These are phyloP conservation scores for Pyrenochaeta sp. DNA, from an alignment of 2,329 filamentous ascomycete species.

Conservation along the genomic window DNA sequence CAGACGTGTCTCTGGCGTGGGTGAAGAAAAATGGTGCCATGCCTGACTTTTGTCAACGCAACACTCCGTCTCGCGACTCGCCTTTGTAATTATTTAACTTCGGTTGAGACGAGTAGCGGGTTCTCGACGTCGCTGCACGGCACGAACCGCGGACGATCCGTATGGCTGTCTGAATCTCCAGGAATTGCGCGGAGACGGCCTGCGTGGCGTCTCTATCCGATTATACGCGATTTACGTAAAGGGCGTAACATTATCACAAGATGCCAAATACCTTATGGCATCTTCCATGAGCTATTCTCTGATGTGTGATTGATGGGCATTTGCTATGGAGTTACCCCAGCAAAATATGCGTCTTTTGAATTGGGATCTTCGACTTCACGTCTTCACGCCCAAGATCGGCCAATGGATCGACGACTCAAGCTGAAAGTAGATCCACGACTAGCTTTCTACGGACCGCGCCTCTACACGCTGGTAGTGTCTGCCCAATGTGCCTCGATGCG, in stretches of 20 bases:
- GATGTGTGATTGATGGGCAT: conserved; percentile 5
- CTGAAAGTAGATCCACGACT: conserved; percentile 24
- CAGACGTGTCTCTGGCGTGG: no score
- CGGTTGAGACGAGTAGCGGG: not conserved
- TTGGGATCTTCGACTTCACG: conserved; percentile 35
- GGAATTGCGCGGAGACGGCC: not conserved
- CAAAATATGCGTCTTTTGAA: conserved; percentile 10
- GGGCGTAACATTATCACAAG: not conserved
- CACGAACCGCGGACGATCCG: not conserved
- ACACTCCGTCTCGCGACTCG: not conserved
- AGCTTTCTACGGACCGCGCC: conserved; percentile 21
- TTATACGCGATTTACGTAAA: conserved; percentile 6
- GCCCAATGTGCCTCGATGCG: no score
- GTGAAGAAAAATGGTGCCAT: no score
- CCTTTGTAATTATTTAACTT: not conserved
- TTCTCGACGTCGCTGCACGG: not conserved
- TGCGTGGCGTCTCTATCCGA: not conserved
- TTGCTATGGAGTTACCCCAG: not conserved
- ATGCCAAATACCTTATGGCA: conserved; percentile 2
- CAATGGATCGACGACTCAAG: conserved; percentile 24
- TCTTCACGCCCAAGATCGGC: conserved; percentile 34
- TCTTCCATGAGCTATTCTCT: conserved; percentile 4
- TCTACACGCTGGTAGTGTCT: conserved; percentile 29
- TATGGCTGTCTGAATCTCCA: not conserved
- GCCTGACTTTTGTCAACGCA: not conserved